phyloP scores from a whole-genome alignment of 83 land plant species.

The Picea engelmannii region DNA sequence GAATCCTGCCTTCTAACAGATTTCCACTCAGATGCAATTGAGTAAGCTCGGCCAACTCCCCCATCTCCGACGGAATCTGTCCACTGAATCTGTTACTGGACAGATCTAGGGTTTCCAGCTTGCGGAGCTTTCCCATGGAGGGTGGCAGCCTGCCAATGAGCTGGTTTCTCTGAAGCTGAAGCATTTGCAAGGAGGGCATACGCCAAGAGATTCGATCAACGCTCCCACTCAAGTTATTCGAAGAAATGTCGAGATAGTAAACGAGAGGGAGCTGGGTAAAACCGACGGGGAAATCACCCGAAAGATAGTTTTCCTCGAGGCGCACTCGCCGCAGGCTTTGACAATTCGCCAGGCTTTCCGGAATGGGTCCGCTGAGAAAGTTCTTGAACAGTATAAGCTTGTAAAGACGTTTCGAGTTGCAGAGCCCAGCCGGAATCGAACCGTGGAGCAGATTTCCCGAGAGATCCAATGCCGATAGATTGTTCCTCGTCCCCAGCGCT shows the following conservation, averaged over 20 bases:
- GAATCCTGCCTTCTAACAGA: conserved; percentile 40
- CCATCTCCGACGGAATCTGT: conserved; percentile 34
- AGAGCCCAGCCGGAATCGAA: conserved; percentile 34
- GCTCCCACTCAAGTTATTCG: conserved; percentile 34
- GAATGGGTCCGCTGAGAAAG: conserved; percentile 42
- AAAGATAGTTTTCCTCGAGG: conserved; percentile 44
- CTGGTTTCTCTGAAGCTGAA: conserved; percentile 31
- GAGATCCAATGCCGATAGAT: conserved; percentile 49
- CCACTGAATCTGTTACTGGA: conserved; percentile 46
- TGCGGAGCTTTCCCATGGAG: conserved; percentile 21
- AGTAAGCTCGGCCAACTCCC: conserved; percentile 29
- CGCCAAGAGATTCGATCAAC: conserved; percentile 28
- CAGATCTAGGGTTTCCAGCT: conserved; percentile 41
- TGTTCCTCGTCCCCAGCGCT: conserved; percentile 23
- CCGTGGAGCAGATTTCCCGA: conserved; percentile 53
- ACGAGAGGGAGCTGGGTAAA: conserved; percentile 37
- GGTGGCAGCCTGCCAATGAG: conserved; percentile 40
- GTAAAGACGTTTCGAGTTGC: conserved; percentile 32
- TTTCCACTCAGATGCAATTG: conserved; percentile 36
- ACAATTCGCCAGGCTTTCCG: conserved; percentile 37
- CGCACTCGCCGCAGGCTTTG: conserved; percentile 46
- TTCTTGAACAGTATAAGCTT: conserved; percentile 59
- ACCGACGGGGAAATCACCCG: conserved; percentile 34
- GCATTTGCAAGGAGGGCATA: conserved; percentile 38
- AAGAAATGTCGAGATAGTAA: conserved; percentile 51